Percentiles rank a stretch among this genome's conserved stretches.
Conservation (phyloP, 1,284 basidiomycete species). For the Trametes sp. region DNA sequence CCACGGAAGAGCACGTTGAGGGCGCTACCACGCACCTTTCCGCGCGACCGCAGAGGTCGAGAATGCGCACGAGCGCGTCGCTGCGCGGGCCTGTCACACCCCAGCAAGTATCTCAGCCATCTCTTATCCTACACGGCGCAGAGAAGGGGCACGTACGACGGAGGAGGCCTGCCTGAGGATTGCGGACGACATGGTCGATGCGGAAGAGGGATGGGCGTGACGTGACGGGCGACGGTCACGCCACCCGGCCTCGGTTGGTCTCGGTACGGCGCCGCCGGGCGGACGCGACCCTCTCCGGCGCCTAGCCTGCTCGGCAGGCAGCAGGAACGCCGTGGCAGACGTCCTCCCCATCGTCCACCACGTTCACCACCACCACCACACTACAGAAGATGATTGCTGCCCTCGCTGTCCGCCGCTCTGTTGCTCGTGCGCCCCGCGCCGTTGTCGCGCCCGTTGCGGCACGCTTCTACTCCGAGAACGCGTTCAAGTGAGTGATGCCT, state of each 20-base stretch:
- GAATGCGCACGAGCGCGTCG: slow-evolving; percentile 58
- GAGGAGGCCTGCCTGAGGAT: slow-evolving; percentile 64
- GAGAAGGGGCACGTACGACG: slow-evolving; percentile 48
- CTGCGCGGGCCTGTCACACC: slow-evolving; percentile 49
- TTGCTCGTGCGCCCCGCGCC: slow-evolving; percentile 51
- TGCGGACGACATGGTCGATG: slow-evolving; percentile 60
- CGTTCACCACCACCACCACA: slow-evolving; percentile 10
- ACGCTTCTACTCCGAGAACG: slow-evolving; percentile 44
- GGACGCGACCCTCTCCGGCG: slow-evolving; percentile 15
- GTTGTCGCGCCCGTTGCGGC: slow-evolving; percentile 39
- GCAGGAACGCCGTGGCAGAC: slow-evolving; percentile 19
- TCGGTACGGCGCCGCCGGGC: slow-evolving; percentile 34
- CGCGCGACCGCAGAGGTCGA: slow-evolving; percentile 70
- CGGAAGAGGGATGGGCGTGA: slow-evolving; percentile 46
- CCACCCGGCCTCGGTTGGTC: slow-evolving; percentile 36
- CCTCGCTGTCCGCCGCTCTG: slow-evolving; percentile 46
- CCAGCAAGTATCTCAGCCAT: slow-evolving; percentile 17
- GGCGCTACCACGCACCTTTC: slow-evolving; percentile 63
- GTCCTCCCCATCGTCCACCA: neutral
- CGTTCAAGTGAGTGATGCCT: slow-evolving; percentile 55
- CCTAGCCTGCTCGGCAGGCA: slow-evolving; percentile 1
- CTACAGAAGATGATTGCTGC: slow-evolving; percentile 54
- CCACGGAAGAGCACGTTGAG: slow-evolving; percentile 12
- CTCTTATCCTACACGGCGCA: neutral
- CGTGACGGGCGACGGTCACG: slow-evolving; percentile 34